These are phyloP conservation scores for Oryza coarctata DNA, from an alignment of 176 grass and related monocot genomes.

Conservation along the genomic window DNA sequence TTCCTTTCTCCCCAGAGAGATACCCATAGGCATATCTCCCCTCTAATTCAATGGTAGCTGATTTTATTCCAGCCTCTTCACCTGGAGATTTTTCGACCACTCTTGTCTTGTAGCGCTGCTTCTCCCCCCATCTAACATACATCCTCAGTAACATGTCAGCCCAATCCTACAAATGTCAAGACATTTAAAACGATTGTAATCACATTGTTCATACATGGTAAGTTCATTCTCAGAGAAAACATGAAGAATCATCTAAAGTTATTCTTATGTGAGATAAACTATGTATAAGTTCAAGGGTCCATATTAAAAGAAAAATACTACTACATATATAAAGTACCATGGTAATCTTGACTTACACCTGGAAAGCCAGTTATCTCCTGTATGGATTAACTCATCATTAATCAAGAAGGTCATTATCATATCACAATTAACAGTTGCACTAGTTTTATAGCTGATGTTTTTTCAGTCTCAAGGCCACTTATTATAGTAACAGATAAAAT, in stretches of 20 bases:
- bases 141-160: slow-evolving; percentile 92
- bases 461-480: background rate
- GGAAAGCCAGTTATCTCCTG: background rate
- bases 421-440: background rate
- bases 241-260: background rate
- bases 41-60: slow-evolving; percentile 79
- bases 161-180: slow-evolving; percentile 85
- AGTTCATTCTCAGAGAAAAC: slow-evolving; percentile 1
- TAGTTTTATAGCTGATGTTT: background rate
- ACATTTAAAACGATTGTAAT: slow-evolving; percentile 38
- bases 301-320: background rate
- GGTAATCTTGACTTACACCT: background rate
- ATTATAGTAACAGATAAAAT: background rate
- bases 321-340: background rate
- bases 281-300: background rate
- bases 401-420: background rate
- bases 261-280: background rate
- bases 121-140: slow-evolving; percentile 96
- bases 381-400: slow-evolving; percentile 5
- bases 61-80: slow-evolving; percentile 98
- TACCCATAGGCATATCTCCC: slow-evolving; percentile 93
- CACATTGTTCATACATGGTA: background rate
- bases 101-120: slow-evolving; percentile 83
- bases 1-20: slow-evolving; percentile 96
- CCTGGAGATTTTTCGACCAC: slow-evolving; percentile 85